These are phyloP conservation scores for Gautieria morchelliformis DNA, from an alignment of 768 basidiomycete genomes.

Conservation along the genomic window DNA sequence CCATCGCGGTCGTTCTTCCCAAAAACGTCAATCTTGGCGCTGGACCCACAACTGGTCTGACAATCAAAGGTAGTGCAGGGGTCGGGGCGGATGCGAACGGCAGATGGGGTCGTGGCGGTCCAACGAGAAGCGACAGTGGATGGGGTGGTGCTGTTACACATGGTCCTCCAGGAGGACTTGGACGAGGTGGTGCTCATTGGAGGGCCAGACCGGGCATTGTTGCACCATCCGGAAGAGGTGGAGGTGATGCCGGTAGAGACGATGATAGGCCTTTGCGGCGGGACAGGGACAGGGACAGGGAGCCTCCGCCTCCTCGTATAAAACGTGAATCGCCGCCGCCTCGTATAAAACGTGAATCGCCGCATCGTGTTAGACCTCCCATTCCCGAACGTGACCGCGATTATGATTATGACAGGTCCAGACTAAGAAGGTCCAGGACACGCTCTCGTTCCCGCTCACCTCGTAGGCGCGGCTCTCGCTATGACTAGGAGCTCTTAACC, in stretches of 20 bases:
- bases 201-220: conserved; percentile 46
- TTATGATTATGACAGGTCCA: neutral
- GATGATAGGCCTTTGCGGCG: conserved; percentile 21
- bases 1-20: conserved; percentile 65
- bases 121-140: conserved; percentile 33
- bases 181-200: conserved; percentile 54
- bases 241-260: conserved; percentile 22
- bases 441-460: conserved; percentile 6
- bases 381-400: conserved; percentile 13
- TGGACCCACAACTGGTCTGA: conserved; percentile 29
- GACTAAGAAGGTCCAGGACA: conserved; percentile 1
- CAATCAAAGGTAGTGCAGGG: conserved; percentile 39
- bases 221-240: conserved; percentile 16
- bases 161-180: conserved; percentile 32
- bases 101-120: conserved; percentile 18
- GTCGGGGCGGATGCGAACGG: conserved; percentile 22
- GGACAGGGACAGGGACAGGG: conserved; percentile 22
- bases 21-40: conserved; percentile 43
- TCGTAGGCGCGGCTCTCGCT: neutral
- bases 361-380: conserved; percentile 31
- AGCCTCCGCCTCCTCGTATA: conserved; percentile 28
- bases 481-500: neutral
- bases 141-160: conserved; percentile 33
- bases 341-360: conserved; percentile 38
- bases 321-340: conserved; percentile 41